Percentiles rank a stretch among this genome's conserved stretches.
Conservation (phyloP, 1,139 yeast species). For the Scheffersomyces cryptocercus region DNA sequence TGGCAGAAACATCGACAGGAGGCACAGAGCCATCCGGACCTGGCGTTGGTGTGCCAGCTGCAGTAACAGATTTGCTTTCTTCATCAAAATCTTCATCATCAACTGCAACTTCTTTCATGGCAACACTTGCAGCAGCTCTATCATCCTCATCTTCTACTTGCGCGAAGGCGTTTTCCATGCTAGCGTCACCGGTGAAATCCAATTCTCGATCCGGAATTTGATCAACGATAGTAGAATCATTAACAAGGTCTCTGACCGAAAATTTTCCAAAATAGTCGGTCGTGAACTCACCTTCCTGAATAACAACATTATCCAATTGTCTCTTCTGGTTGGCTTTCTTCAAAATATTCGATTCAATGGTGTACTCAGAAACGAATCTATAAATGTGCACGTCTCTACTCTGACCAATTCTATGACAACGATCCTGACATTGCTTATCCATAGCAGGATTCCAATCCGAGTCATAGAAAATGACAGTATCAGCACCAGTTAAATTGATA, state of each 20-base stretch:
- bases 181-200: conserved; percentile 42
- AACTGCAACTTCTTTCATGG: conserved; percentile 80
- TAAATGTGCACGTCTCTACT: conserved; percentile 97
- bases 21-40: conserved; percentile 18
- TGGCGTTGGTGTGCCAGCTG: conserved; percentile 30
- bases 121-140: conserved; percentile 86
- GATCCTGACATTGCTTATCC: conserved; percentile 99
- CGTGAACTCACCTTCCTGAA: conserved; percentile 97
- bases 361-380: conserved; percentile 92
- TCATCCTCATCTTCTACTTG: conserved; percentile 98
- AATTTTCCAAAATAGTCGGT: conserved; percentile 92
- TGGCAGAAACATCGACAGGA: conserved; percentile 12
- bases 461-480: conserved; percentile 97
- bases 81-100: conserved; percentile 82
- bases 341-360: conserved; percentile 93
- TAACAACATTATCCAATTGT: conserved; percentile 91
- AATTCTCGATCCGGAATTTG: conserved; percentile 38
- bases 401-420: conserved; percentile 99
- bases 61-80: conserved; percentile 35
- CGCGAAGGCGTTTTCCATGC: conserved; percentile 71
- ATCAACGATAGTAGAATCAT: conserved; percentile 52
- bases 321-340: conserved; percentile 95
- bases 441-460: conserved; percentile 99
- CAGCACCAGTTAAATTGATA: conserved; percentile 97
- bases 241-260: conserved; percentile 85